These are phyloP conservation scores for Backusella luteola DNA, from an alignment of 192 early-diverging fungal species.

Conservation along the genomic window DNA sequence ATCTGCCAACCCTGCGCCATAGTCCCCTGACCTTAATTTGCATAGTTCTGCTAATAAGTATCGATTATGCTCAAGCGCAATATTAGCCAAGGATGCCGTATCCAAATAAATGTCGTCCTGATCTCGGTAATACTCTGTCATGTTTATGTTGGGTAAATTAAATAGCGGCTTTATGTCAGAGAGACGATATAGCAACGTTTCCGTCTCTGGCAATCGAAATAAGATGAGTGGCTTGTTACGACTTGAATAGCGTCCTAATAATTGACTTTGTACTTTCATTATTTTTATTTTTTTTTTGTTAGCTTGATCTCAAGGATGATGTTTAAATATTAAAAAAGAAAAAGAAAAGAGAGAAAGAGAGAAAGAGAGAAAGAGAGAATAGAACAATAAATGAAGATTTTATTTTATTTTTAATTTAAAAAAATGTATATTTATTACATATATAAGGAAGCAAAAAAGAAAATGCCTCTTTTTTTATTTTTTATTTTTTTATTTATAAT, in stretches of 20 bases:
- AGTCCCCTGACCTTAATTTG: slow-evolving; percentile 27
- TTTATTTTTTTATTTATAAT: slow-evolving; percentile 11
- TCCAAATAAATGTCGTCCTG: slow-evolving; percentile 34
- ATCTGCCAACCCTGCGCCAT: slow-evolving; percentile 11
- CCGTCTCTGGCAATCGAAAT: neutral
- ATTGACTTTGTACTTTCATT: no score
- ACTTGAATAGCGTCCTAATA: no score
- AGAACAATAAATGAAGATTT: no score
- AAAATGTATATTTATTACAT: neutral
- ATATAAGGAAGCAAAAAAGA: neutral
- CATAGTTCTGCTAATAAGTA: slow-evolving; percentile 34
- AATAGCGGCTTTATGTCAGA: slow-evolving; percentile 8
- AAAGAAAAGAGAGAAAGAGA: no score
- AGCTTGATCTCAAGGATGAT: no score
- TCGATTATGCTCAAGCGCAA: slow-evolving; percentile 25
- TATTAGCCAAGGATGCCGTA: slow-evolving; percentile 28
- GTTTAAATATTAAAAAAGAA: no score
- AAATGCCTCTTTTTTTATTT: neutral
- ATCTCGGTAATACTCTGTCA: neutral
- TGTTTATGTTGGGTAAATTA: neutral
- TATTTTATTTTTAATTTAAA: no score
- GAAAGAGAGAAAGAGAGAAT: no score
- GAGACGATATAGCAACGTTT: neutral
- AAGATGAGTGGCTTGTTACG: no score
- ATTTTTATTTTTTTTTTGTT: no score